These are phyloP conservation scores for Didymella arachidicola DNA, from an alignment of 2,329 filamentous ascomycete species.

Conservation along the genomic window DNA sequence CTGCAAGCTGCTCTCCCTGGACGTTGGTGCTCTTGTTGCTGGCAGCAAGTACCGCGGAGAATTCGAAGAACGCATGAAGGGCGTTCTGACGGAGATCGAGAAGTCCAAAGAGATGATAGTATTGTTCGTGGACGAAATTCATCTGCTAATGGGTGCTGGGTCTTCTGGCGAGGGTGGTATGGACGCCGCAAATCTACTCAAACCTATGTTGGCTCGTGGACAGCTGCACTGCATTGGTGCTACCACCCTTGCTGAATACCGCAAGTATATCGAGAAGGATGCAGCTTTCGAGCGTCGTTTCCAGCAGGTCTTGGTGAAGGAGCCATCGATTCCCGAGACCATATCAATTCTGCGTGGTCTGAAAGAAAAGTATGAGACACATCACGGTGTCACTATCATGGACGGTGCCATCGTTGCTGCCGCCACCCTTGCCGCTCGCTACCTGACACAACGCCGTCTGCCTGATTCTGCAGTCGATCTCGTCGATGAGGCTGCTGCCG, in stretches of 20 bases:
- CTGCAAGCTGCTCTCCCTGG: conserved; percentile 92
- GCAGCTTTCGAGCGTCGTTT: conserved; percentile 97
- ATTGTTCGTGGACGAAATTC: conserved; percentile 98
- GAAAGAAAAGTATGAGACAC: conserved; percentile 97
- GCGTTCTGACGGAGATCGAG: conserved; percentile 94
- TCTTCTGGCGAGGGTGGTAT: conserved; percentile 95
- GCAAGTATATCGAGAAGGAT: conserved; percentile 99
- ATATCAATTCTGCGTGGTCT: conserved; percentile 97
- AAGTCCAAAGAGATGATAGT: conserved; percentile 96
- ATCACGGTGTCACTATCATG: conserved; percentile 96
- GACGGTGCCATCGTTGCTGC: conserved; percentile 92
- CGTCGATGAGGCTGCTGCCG: conserved; percentile 94
- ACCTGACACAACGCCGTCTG: conserved; percentile 87
- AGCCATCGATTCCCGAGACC: conserved; percentile 86
- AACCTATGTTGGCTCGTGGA: conserved; percentile 96
- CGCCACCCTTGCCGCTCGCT: conserved; percentile 90
- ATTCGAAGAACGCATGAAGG: conserved; percentile 99
- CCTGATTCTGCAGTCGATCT: conserved; percentile 97
- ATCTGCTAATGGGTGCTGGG: conserved; percentile 96
- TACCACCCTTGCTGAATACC: conserved; percentile 92
- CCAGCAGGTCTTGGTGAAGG: conserved; percentile 97
- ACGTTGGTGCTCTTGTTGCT: conserved; percentile 92
- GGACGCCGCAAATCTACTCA: conserved; percentile 97
- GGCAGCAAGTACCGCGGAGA: conserved; percentile 99
- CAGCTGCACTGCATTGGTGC: conserved; percentile 98